phyloP scores from a whole-genome alignment of 495 filamentous ascomycete genomes.

The Tuber borchii region DNA sequence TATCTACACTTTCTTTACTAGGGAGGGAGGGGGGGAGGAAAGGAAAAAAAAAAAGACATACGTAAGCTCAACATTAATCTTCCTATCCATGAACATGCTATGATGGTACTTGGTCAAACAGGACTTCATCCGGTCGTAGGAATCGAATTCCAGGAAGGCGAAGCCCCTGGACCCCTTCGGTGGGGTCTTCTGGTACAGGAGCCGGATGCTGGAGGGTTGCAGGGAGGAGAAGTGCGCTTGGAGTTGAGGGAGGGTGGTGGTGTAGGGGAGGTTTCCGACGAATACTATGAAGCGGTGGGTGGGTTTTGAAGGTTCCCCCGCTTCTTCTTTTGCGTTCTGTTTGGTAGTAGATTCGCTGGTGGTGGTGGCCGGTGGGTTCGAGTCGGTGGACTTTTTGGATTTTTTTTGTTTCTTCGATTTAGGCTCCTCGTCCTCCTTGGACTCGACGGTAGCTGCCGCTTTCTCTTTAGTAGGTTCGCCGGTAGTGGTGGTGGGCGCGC shows the following conservation, averaged over 20 bases:
- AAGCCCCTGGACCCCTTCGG: slow-evolving; percentile 70
- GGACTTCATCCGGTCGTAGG: slow-evolving; percentile 87
- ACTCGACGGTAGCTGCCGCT: too few species aligned
- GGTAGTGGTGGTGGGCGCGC: slow-evolving; percentile 12
- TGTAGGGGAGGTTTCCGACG: slow-evolving; percentile 79
- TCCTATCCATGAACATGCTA: slow-evolving; percentile 67
- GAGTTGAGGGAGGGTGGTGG: slow-evolving; percentile 61
- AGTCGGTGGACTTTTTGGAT: too few species aligned
- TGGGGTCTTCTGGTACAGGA: slow-evolving; percentile 64
- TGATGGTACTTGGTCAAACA: slow-evolving; percentile 86
- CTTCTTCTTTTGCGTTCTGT: too few species aligned
- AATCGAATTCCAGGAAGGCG: slow-evolving; percentile 87
- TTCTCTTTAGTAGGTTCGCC: slow-evolving; percentile 11
- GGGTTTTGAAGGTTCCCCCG: slow-evolving; percentile 16
- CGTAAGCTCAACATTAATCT: slow-evolving; percentile 92
- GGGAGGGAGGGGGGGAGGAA: not conserved
- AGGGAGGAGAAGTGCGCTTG: slow-evolving; percentile 70
- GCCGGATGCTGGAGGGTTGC: slow-evolving; percentile 63
- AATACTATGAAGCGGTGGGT: slow-evolving; percentile 21
- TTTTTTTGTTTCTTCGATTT: too few species aligned
- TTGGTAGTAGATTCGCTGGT: too few species aligned
- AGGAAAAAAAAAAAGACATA: slow-evolving; percentile 46
- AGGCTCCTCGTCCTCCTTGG: too few species aligned
- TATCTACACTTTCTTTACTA: not conserved
- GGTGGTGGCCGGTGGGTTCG: too few species aligned